Base-by-base conservation (phyloP, 495 filamentous ascomycete species). In the Pyronema omphalodes region DNA sequence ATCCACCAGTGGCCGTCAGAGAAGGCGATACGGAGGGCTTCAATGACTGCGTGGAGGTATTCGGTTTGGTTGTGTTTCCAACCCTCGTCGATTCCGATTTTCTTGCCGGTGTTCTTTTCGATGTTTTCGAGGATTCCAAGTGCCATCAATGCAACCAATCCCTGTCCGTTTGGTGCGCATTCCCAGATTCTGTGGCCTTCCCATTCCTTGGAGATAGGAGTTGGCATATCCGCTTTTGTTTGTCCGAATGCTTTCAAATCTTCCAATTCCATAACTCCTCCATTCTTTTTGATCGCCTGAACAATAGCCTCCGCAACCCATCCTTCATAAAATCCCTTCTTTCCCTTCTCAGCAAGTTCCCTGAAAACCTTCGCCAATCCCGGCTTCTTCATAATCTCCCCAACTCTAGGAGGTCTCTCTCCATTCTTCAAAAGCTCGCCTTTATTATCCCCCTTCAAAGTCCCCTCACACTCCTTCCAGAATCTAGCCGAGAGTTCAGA, bases 141-240 rank as follows among this genome's bases (percentile, higher is more conserved):
- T 0, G 91, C 82, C 78, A 96, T 93, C 39, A 96, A 73, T 4
- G 91, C 93, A 0, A 96, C 87, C 57, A 98, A 83, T 9, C 91
- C 91, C 67, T 98, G 91, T 0, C 93, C 88, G 69, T 95, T 96
- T n/a, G 91, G 91, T 39, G 91, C 86, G 68, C 94, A 88, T 58
- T 98, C 91, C 88, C 88, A 96, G 1, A 98, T 65, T 60, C 91
- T 62, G 40, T 52, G 18, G 2, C 52, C 56, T 0, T 43, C 56
- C 35, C 49, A 65, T 33, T 65, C 56, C 7, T 65, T 50, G 14
- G 19, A 29, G 18, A 96, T 88, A 9, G 91, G 76, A 14, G 86
- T 81, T 2, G 83, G 80, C 44, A 82, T 74, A 64, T 96, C 86
- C 43, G 74, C 86, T 23, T 86, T 86, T 1, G 68, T 63, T 39